Percentiles rank a stretch among this genome's conserved stretches.
Conservation (phyloP, 495 filamentous ascomycete genomes). For the Penicillium alfredii region DNA sequence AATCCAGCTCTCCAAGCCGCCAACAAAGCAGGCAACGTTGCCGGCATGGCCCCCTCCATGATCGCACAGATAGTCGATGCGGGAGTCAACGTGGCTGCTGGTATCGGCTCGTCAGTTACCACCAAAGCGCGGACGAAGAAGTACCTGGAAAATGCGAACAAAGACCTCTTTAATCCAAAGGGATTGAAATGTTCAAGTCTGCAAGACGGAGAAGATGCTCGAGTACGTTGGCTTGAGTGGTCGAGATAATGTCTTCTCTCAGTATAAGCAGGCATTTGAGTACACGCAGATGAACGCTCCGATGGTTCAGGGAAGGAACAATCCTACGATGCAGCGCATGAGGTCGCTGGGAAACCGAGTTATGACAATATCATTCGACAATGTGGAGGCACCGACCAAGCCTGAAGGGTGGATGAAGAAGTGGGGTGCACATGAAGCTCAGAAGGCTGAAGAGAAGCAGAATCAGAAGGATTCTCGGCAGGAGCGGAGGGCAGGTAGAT, state of each 20-base stretch:
- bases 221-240: constrained; percentile 6
- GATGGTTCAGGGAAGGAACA: not conserved
- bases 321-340: constrained; percentile 15
- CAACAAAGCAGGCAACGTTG: constrained; percentile 3
- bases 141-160: constrained; percentile 18
- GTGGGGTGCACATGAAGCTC: constrained; percentile 2
- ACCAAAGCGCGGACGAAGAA: constrained; percentile 17
- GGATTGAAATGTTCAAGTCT: constrained; percentile 17
- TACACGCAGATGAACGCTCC: not conserved
- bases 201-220: constrained; percentile 20
- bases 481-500: constrained; percentile 7
- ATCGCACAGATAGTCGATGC: constrained; percentile 12
- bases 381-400: not conserved
- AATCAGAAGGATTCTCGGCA: not conserved
- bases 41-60: constrained; percentile 12
- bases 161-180: constrained; percentile 14
- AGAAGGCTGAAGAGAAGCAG: constrained; percentile 11
- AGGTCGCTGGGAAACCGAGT: constrained; percentile 11
- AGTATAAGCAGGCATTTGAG: constrained; percentile 2
- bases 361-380: constrained; percentile 7
- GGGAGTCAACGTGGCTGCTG: constrained; percentile 15
- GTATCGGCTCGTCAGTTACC: constrained; percentile 8
- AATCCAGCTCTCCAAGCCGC: constrained; percentile 17
- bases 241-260: constrained; percentile 2
- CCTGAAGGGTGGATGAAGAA: constrained; percentile 18